A percentile compares a stretch with the other conserved stretches of the same genome.
Conservation (phyloP, 495 filamentous ascomycete genomes). For the Aspergillus saccharolyticus region DNA sequence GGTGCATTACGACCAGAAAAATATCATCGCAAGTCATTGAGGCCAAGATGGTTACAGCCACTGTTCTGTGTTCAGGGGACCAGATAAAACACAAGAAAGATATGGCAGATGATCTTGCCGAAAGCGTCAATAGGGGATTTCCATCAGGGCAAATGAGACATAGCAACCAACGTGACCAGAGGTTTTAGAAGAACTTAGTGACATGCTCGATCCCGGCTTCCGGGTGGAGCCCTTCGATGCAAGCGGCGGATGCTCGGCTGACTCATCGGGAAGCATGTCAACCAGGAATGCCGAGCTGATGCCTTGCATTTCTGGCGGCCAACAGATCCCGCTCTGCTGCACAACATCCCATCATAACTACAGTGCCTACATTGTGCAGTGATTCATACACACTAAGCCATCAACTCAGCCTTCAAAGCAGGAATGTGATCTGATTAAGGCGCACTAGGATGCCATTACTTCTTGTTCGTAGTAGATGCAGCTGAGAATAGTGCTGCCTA, state of each 20-base stretch:
- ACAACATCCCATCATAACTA: not conserved
- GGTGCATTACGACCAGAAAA: not conserved
- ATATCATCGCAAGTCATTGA: not conserved
- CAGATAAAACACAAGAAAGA: not conserved
- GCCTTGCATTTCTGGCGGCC: not conserved
- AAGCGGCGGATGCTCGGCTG: not conserved
- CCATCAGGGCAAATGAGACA: not conserved
- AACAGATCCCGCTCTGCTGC: not conserved
- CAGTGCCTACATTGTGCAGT: constrained; percentile 1
- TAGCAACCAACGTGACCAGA: not conserved
- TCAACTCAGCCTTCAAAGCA: not conserved
- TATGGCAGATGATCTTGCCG: not conserved
- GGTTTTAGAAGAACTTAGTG: not conserved
- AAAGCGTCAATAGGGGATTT: not conserved
- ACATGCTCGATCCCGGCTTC: not conserved
- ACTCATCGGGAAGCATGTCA: not conserved
- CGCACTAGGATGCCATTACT: too few relatives aligned
- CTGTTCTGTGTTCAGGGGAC: not conserved
- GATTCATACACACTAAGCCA: not conserved
- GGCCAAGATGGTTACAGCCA: too few relatives aligned
- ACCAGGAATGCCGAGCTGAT: not conserved
- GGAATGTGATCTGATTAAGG: too few relatives aligned
- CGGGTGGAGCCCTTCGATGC: not conserved
- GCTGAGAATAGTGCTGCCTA: not conserved
- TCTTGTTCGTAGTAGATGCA: too few relatives aligned